A percentile compares a stretch with the other conserved stretches of the same genome.
These are phyloP conservation scores for Cucurbita pepo DNA, from an alignment of 306 rosid genomes.

Conservation along the genomic window DNA sequence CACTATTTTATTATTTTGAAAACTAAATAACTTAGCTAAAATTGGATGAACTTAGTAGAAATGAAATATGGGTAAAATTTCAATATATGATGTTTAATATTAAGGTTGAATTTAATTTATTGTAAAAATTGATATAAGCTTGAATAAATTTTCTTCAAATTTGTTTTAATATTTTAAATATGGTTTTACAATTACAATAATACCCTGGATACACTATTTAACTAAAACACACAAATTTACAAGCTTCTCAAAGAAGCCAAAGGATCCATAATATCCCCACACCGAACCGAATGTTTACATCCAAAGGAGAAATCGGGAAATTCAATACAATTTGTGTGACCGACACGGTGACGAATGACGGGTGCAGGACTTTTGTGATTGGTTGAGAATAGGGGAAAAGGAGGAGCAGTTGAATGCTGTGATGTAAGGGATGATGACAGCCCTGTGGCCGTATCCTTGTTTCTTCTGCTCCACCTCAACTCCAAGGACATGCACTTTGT, in stretches of 20 bases:
- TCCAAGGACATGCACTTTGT: not conserved
- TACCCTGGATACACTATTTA: not conserved
- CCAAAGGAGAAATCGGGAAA: not conserved
- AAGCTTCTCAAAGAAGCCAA: not conserved
- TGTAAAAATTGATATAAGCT: too few relatives aligned
- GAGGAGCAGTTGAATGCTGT: not conserved
- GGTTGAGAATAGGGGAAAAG: not conserved
- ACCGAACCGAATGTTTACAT: not conserved
- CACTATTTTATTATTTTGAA: too few relatives aligned
- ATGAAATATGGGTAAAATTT: too few relatives aligned
- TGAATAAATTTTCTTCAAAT: too few relatives aligned
- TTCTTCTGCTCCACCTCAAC: not conserved
- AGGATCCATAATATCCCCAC: not conserved
- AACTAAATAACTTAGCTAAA: too few relatives aligned
- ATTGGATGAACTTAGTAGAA: too few relatives aligned
- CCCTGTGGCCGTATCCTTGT: not conserved
- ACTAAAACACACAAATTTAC: not conserved
- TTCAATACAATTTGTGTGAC: not conserved
- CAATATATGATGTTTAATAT: too few relatives aligned
- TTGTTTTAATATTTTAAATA: too few relatives aligned
- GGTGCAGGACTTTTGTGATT: not conserved
- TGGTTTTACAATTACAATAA: not conserved
- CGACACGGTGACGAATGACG: not conserved
- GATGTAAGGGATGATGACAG: conserved; percentile 1
- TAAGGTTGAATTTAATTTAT: too few relatives aligned